Evolutionary conservation across 23 red algal species (phyloP).

Genomic region (Gracilaria domingensis): DNA sequence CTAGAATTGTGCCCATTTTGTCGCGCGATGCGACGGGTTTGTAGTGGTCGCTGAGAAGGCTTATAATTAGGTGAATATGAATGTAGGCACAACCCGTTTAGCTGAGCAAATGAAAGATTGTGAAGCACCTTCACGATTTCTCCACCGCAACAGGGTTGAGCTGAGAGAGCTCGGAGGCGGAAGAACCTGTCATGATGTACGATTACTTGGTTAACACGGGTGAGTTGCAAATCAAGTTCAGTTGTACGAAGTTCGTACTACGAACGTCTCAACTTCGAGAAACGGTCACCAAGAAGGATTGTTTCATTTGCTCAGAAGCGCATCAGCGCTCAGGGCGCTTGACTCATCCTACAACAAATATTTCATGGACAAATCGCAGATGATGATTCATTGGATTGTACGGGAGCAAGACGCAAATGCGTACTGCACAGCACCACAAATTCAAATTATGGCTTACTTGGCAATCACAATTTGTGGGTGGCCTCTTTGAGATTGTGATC

Average conservation of each 20-base stretch:
- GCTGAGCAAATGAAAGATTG: constrained; percentile 27
- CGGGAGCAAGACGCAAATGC: too few species aligned
- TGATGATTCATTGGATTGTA: too few species aligned
- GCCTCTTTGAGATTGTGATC: too few species aligned
- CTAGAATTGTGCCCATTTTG: too few species aligned
- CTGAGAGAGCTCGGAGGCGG: constrained; percentile 27
- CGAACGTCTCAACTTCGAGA: constrained; percentile 24
- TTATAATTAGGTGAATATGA: not conserved
- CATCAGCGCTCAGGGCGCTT: too few species aligned
- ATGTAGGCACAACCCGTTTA: not conserved
- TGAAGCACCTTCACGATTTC: not conserved
- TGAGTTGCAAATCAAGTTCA: constrained; percentile 93
- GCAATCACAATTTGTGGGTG: too few species aligned
- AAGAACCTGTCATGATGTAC: constrained; percentile 91
- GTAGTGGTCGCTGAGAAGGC: not conserved
- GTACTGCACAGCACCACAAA: too few species aligned
- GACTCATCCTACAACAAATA: too few species aligned
- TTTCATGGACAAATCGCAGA: too few species aligned
- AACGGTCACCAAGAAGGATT: constrained; percentile 78
- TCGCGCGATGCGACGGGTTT: not conserved
- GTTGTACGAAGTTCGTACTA: too few species aligned
- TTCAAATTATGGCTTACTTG: too few species aligned
- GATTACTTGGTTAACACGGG: constrained; percentile 70
- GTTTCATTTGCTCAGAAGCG: too few species aligned
- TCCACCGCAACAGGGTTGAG: not conserved